Base-by-base conservation (phyloP, 345 rosid species). In the Rubroshorea leprosula region DNA sequence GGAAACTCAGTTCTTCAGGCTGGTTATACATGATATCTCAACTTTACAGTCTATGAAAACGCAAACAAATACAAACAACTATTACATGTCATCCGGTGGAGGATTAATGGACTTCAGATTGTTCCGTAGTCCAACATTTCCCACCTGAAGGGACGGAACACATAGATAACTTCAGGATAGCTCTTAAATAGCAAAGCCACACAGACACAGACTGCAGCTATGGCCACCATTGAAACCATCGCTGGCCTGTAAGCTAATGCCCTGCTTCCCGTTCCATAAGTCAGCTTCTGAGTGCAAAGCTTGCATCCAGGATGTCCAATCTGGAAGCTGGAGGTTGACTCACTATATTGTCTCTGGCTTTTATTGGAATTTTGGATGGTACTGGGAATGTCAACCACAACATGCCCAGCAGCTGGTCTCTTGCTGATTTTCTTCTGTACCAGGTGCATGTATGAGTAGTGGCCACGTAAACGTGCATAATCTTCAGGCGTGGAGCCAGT, bases 81-180 rank as follows among this genome's bases (percentile, higher is more conserved):
- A 53, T 31, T 27, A 16, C 11, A 35, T 19, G 64, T 27, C 50
- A 56, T 58, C 58, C 38, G 18, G 52, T 27, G 18, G 52, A 61
- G 49, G 66, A 61, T 51, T 31, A 35, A 41, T 31, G 61, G 71
- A 66, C 55, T 58, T 77, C 60, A 90, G 75, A 82, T 83, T 63
- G 98, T 62, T 76, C 97, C 99, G 41, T 75, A 93, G 27, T 77
- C 87, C 78, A 93, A 51, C 76, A 78, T 49, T 71, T 94, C 99
- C 99, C 99, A 94, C 83, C 97, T 80, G 87, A 94, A 94, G 10
- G 99, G 97, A 20, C 82, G 87, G 78, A 90, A 83, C 61, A 85
- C 88, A 49, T 76, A 90, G 60, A 85, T 76, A 13, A 93, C 99
- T 67, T 93, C 99, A 2, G 97, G 99, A 22, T 74, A 83, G 70